Conservation (phyloP, 2,329 filamentous ascomycete genomes). For the Scytalidium lignicola region DNA sequence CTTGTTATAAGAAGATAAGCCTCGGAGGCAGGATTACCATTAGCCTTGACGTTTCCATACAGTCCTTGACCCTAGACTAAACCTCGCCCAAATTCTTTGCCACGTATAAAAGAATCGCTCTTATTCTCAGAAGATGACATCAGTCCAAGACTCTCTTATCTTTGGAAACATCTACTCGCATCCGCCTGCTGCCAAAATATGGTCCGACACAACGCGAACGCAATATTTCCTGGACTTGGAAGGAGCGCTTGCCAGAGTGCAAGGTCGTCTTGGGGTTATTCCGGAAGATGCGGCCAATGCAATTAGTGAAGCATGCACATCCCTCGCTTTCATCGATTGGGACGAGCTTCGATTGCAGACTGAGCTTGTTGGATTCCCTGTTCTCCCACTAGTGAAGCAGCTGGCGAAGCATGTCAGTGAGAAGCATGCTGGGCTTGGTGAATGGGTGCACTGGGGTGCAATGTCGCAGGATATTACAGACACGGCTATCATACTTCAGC, state of each 20-base stretch:
- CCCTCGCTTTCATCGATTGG: not conserved
- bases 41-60: too few relatives aligned
- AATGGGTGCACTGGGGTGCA: constrained; percentile 52
- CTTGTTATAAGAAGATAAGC: too few relatives aligned
- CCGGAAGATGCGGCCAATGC: not conserved
- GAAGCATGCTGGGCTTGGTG: constrained; percentile 20
- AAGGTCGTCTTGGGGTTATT: not conserved
- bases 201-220: not conserved
- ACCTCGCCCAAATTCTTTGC: too few relatives aligned
- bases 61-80: too few relatives aligned
- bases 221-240: not conserved
- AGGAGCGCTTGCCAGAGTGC: not conserved
- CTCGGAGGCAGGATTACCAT: too few relatives aligned
- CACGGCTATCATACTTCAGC: constrained; percentile 45
- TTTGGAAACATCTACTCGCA: not conserved
- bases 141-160: not conserved
- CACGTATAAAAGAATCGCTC: too few relatives aligned
- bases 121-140: too few relatives aligned
- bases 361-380: constrained; percentile 47
- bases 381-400: constrained; percentile 43
- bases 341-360: constrained; percentile 23
- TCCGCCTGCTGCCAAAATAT: not conserved
- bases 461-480: constrained; percentile 55
- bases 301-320: not conserved
- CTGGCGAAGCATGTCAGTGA: constrained; percentile 23